Conservation (phyloP, 2,329 filamentous ascomycete genomes). For the Rhexocercosporidium sp. region DNA sequence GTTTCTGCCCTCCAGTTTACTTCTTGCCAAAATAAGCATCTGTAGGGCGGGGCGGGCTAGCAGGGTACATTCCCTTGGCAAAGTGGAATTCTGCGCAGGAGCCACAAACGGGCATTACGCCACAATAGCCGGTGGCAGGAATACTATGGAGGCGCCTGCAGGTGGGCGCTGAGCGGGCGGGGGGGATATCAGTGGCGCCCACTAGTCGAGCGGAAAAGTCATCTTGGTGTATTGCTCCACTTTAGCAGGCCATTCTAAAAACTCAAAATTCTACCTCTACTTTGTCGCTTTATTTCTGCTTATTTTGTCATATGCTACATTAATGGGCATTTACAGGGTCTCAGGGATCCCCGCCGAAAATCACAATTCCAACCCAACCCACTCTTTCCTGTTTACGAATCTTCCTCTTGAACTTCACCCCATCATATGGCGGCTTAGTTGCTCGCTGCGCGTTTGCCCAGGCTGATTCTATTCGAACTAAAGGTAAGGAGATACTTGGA, state of each 20-base stretch:
- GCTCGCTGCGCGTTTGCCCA: too few species aligned
- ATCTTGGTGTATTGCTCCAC: neutral
- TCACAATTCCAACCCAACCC: neutral
- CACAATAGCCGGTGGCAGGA: neutral
- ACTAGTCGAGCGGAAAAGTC: neutral
- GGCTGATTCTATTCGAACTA: too few species aligned
- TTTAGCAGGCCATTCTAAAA: neutral
- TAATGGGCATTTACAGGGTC: neutral
- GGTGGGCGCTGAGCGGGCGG: neutral
- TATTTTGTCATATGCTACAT: neutral
- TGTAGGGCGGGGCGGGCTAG: neutral
- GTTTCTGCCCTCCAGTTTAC: neutral
- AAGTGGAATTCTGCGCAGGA: neutral
- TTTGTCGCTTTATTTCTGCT: neutral
- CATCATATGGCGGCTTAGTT: neutral
- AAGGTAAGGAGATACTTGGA: too few species aligned
- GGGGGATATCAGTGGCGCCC: neutral
- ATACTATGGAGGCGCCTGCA: neutral
- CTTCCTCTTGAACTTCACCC: neutral
- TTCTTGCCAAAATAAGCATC: neutral
- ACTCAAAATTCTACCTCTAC: neutral
- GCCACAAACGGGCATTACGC: neutral
- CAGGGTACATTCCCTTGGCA: neutral
- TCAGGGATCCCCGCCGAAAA: neutral
- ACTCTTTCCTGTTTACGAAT: neutral